Conservation (phyloP, 768 basidiomycete genomes). For the Podaxis sp. region DNA sequence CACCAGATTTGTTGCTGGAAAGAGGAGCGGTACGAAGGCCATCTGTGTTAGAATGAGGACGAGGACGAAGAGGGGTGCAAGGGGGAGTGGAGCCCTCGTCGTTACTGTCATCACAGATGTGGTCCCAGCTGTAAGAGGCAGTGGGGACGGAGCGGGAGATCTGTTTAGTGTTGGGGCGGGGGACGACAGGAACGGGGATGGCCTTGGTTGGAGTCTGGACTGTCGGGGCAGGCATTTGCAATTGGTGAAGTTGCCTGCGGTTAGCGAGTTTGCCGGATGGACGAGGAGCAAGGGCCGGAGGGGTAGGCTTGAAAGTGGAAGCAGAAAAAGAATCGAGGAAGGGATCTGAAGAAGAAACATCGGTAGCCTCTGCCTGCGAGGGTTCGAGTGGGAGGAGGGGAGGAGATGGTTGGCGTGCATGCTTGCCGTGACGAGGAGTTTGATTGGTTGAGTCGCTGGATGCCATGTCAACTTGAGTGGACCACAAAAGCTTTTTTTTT, state of each 20-base stretch:
- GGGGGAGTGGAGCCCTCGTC: constrained; percentile 43
- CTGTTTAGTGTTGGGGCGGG: constrained; percentile 21
- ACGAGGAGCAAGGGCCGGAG: constrained; percentile 42
- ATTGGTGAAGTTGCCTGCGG: constrained; percentile 45
- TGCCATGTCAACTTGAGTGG: not conserved
- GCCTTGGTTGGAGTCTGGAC: constrained; percentile 39
- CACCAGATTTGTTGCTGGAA: constrained; percentile 24
- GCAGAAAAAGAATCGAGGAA: constrained; percentile 33
- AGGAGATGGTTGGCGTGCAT: constrained; percentile 63
- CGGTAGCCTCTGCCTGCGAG: constrained; percentile 68
- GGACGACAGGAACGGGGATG: constrained; percentile 46
- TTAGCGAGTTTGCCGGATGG: constrained; percentile 60
- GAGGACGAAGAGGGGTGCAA: constrained; percentile 55
- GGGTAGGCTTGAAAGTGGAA: constrained; percentile 24
- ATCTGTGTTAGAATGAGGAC: constrained; percentile 29
- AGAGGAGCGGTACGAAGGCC: constrained; percentile 57
- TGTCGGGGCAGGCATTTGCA: constrained; percentile 29
- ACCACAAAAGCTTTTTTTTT: not conserved
- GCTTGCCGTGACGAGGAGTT: constrained; percentile 48
- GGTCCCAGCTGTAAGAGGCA: constrained; percentile 49
- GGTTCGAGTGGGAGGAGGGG: constrained; percentile 37
- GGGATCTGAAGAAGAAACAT: constrained; percentile 48
- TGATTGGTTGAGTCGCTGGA: constrained; percentile 34
- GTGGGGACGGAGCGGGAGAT: constrained; percentile 56
- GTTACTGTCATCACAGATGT: constrained; percentile 72